These are phyloP conservation scores for Sclerotiophoma versabilis DNA, from an alignment of 2,329 filamentous ascomycete genomes.

Conservation along the genomic window DNA sequence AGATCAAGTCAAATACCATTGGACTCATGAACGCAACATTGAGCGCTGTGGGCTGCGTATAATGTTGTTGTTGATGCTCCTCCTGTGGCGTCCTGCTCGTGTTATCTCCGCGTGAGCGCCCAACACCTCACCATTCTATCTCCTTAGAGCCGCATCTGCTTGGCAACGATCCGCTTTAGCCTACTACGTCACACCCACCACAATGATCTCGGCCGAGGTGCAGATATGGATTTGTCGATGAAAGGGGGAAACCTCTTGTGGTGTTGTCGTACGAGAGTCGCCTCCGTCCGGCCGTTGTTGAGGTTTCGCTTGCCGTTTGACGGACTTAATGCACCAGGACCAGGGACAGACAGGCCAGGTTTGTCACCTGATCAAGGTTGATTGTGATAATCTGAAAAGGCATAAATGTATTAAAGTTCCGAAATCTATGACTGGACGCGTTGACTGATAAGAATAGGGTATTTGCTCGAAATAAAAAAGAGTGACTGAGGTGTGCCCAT, in stretches of 20 bases:
- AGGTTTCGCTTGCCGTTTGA: too few species aligned
- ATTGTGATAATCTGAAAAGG: neutral
- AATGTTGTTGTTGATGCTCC: neutral
- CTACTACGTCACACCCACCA: conserved; percentile 3
- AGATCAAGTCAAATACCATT: too few species aligned
- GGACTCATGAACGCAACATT: neutral
- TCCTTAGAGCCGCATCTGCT: conserved; percentile 4
- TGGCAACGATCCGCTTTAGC: conserved; percentile 9
- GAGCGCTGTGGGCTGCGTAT: neutral
- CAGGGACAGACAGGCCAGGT: neutral
- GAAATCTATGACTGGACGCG: neutral
- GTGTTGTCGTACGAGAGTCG: neutral
- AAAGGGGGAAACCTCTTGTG: neutral
- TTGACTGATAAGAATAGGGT: conserved; percentile 13
- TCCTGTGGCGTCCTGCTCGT: neutral
- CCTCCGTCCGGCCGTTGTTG: too few species aligned
- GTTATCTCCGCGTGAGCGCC: conserved; percentile 1
- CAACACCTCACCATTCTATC: conserved; percentile 1
- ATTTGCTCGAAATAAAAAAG: conserved; percentile 10
- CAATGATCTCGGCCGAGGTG: conserved; percentile 6
- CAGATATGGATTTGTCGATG: neutral
- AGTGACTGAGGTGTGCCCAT: neutral
- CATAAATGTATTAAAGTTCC: neutral
- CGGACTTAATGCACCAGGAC: too few species aligned
- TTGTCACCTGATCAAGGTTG: neutral